phyloP scores from a whole-genome alignment of 2,329 filamentous ascomycete genomes.

The Epicoccum sorghinum region DNA sequence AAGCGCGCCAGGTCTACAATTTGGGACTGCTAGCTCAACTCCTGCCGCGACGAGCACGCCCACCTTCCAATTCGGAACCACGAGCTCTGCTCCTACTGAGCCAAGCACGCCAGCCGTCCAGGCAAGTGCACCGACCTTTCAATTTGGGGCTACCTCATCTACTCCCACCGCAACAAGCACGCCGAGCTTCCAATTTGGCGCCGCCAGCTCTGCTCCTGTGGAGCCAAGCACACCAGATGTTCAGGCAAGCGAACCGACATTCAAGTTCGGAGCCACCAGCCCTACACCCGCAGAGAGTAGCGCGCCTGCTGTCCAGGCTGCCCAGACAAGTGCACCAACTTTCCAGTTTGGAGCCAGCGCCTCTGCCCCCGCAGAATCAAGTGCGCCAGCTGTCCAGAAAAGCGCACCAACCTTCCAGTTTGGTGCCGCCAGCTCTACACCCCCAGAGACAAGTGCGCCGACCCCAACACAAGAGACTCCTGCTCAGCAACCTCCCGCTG shows the following conservation, averaged over 20 bases:
- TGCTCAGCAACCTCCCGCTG: conserved; percentile 12
- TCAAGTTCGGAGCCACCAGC: not conserved
- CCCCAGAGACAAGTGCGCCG: no score
- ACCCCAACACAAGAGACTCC: conserved; percentile 13
- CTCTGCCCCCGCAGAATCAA: conserved; percentile 13
- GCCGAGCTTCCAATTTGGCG: conserved; percentile 22
- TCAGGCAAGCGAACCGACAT: conserved; percentile 7
- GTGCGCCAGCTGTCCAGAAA: not conserved
- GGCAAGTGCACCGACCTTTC: conserved; percentile 17
- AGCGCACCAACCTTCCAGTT: conserved; percentile 23
- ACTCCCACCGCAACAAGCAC: conserved; percentile 13
- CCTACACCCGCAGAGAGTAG: not conserved
- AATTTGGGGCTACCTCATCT: conserved; percentile 20
- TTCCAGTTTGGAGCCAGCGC: conserved; percentile 23
- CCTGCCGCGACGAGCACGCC: conserved; percentile 16
- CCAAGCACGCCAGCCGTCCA: no score
- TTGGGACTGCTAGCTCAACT: not conserved
- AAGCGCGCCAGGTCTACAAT: conserved; percentile 8
- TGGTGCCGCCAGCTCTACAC: conserved; percentile 19
- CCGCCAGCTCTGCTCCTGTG: conserved; percentile 14
- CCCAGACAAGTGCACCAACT: conserved; percentile 10
- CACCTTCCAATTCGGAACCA: conserved; percentile 23
- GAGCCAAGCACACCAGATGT: not conserved
- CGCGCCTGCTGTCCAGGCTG: not conserved
- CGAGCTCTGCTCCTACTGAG: conserved; percentile 14